Evolutionary conservation across 345 rosid species (phyloP).

Genomic region (Dipteronia dyeriana): DNA sequence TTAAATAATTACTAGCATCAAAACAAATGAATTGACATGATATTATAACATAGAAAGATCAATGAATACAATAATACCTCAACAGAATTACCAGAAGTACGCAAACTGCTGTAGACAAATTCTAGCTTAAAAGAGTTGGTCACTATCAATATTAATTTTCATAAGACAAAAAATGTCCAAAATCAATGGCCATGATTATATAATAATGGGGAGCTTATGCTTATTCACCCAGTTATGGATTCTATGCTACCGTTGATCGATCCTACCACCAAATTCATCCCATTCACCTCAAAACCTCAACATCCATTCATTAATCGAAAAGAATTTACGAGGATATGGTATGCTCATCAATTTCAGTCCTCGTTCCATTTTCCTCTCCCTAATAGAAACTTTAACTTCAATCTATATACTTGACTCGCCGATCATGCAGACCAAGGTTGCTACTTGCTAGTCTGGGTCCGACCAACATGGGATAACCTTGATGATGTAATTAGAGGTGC

Average conservation of each 20-base stretch:
- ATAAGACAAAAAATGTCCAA: neutral
- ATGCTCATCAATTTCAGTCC: neutral
- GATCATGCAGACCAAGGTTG: constrained; percentile 44
- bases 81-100: neutral
- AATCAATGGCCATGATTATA: constrained; percentile 10
- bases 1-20: too few relatives aligned
- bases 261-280: neutral
- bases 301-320: constrained; percentile 2
- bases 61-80: constrained; percentile 15
- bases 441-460: constrained; percentile 72
- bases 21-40: neutral
- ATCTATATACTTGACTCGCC: neutral
- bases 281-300: constrained; percentile 13
- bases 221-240: constrained; percentile 15
- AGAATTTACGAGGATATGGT: constrained; percentile 7
- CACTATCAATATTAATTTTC: neutral
- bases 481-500: constrained; percentile 71
- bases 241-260: constrained; percentile 7
- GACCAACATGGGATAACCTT: constrained; percentile 77
- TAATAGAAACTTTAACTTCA: neutral
- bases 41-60: constrained; percentile 1
- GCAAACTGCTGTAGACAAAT: neutral
- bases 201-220: constrained; percentile 1
- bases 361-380: neutral
- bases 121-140: constrained; percentile 1